phyloP scores from a whole-genome alignment of 106 monocot species.

The Platanthera guangdongensis region DNA sequence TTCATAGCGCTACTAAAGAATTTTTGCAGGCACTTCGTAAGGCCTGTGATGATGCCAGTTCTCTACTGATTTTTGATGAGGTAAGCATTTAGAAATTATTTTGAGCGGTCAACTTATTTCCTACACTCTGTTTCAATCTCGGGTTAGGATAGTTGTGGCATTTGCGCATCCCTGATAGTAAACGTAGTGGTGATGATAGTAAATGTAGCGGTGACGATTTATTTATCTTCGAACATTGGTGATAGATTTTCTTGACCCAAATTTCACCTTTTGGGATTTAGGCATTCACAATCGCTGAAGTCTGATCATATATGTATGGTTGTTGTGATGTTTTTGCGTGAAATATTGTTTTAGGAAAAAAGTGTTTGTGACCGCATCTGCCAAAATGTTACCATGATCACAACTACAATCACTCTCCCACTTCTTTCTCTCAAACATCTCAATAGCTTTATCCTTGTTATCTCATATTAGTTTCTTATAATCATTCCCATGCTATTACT shows the following conservation, averaged over 20 bases:
- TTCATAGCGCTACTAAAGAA: constrained; percentile 70
- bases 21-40: constrained; percentile 51
- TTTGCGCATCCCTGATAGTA: no score
- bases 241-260: no score
- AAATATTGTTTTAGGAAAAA: no score
- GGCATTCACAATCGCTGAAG: not conserved
- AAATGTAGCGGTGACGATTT: no score
- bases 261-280: no score
- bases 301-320: not conserved
- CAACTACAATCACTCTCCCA: no score
- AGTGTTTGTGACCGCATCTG: no score
- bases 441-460: not conserved
- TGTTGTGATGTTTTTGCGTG: not conserved
- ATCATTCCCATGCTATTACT: not conserved
- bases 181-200: no score
- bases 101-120: not conserved
- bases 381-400: no score
- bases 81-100: constrained; percentile 20
- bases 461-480: not conserved
- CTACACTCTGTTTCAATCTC: no score
- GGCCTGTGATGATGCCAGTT: constrained; percentile 67
- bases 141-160: no score
- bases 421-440: not conserved
- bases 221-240: no score
- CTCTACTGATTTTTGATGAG: constrained; percentile 91